phyloP scores from a whole-genome alignment of 805 yeast species.

The Komagataella phaffii region DNA sequence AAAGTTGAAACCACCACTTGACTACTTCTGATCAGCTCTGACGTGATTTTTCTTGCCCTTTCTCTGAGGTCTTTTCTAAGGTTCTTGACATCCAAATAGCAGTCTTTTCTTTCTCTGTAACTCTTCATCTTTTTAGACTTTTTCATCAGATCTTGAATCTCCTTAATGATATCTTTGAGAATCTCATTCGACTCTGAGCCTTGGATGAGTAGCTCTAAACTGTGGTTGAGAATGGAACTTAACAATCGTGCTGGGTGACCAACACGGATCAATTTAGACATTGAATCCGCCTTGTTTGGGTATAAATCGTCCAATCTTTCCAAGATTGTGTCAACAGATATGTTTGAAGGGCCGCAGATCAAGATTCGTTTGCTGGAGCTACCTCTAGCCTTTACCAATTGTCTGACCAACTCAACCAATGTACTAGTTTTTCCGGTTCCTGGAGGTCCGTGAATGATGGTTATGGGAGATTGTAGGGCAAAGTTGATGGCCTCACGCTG shows the following conservation, averaged over 20 bases:
- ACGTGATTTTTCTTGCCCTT: conserved; percentile 52
- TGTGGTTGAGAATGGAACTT: conserved; percentile 47
- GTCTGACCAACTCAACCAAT: conserved; percentile 67
- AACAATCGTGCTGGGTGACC: conserved; percentile 91
- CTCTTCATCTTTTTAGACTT: conserved; percentile 47
- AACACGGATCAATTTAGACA: conserved; percentile 44
- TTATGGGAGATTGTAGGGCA: conserved; percentile 40
- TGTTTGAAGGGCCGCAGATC: conserved; percentile 91
- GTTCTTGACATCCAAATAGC: conserved; percentile 57
- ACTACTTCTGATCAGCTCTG: conserved; percentile 43
- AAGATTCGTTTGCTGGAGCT: conserved; percentile 34
- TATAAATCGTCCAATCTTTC: conserved; percentile 48
- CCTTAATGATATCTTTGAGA: conserved; percentile 52
- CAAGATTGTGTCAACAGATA: conserved; percentile 81
- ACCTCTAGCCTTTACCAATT: conserved; percentile 30
- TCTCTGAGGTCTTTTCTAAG: conserved; percentile 55
- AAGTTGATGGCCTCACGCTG: conserved; percentile 64
- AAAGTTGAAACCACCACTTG: conserved; percentile 71
- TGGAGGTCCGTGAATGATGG: conserved; percentile 69
- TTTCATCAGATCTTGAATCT: conserved; percentile 43
- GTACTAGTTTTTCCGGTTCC: conserved; percentile 85
- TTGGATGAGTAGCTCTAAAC: conserved; percentile 61
- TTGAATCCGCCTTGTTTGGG: conserved; percentile 16
- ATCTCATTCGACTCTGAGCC: conserved; percentile 45
- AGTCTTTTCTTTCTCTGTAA: conserved; percentile 48